Base-by-base conservation (phyloP, 345 rosid genomes). In the Streptanthus diversifolius region DNA sequence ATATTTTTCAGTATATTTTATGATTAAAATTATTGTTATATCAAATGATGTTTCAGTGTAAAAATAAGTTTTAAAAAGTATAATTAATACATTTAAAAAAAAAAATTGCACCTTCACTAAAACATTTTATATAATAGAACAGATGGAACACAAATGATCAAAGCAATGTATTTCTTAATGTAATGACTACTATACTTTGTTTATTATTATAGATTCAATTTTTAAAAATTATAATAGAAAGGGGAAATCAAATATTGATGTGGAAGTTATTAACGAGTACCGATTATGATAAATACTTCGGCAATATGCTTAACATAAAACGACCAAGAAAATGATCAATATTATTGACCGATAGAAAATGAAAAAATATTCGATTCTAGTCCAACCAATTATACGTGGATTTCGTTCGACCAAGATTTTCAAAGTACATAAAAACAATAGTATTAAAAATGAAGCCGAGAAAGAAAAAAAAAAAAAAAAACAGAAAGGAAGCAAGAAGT, bases 351-450 rank as follows among this genome's bases (percentile, higher is more conserved):
- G 8, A 29, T 19, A 43, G n/a, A 48, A 13, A 41, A 30, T 40
- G 22, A 19, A 51, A 51, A 24, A 60, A 54, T 24, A 7, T 10
- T 47, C 21, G 27, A 40, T 52, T 19, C 1, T 22, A 55, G 44
- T 30, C 21, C 15, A 63, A 32, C 57, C 49, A 44, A 58, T 18
- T 36, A 68, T 30, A 35, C 43, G 58, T 62, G 66, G 66, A 54
- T 48, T 64, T 54, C 36, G 66, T 63, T 56, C 60, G 80, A 76
- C 80, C 66, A 76, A 70, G 76, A 76, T 76, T 72, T 48, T 70
- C 60, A 64, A 76, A 76, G 72, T 76, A 76, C 76, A 70, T 1
- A n/a, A 35, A 32, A 19, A n/a, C n/a, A 33, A n/a, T 43, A 17
- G 27, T 10, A 29, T 49, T 44, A 35, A 74, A 67, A 67, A 36